phyloP scores from a whole-genome alignment of 23 red algal genomes.

The Gracilaria gracilis region DNA sequence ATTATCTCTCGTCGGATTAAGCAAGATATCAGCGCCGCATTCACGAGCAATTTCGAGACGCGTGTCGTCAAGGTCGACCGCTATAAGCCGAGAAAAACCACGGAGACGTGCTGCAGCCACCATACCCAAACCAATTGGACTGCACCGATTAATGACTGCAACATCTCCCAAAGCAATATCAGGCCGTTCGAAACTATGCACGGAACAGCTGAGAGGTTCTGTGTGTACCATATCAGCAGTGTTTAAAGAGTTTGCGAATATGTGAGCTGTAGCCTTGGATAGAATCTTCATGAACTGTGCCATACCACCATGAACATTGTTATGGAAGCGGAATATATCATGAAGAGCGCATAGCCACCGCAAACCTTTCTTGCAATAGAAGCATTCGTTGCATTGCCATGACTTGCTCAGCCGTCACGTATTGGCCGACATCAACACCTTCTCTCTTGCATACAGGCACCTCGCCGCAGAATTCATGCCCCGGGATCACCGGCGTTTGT shows the following conservation, averaged over 20 bases:
- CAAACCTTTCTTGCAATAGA: constrained; percentile 79
- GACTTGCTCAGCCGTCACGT: constrained; percentile 85
- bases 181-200: constrained; percentile 71
- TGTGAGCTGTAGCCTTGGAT: constrained; percentile 70
- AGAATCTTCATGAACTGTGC: constrained; percentile 82
- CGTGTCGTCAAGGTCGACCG: constrained; percentile 70
- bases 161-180: constrained; percentile 68
- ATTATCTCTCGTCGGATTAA: constrained; percentile 62
- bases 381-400: constrained; percentile 78
- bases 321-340: constrained; percentile 85
- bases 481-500: constrained; percentile 76
- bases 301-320: constrained; percentile 72
- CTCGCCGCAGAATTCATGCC: constrained; percentile 87
- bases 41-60: constrained; percentile 73
- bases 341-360: constrained; percentile 80
- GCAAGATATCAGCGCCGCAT: constrained; percentile 76
- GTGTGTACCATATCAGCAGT: constrained; percentile 66
- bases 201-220: constrained; percentile 80
- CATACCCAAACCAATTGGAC: constrained; percentile 84
- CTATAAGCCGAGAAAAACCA: constrained; percentile 57
- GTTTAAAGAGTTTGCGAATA: constrained; percentile 59
- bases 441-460: constrained; percentile 42
- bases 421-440: constrained; percentile 54
- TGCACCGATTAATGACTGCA: constrained; percentile 76
- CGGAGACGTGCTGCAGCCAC: constrained; percentile 40